phyloP scores from a whole-genome alignment of 225 moss, liverwort and hornwort species.

The Pseudoscleropodium purum region DNA sequence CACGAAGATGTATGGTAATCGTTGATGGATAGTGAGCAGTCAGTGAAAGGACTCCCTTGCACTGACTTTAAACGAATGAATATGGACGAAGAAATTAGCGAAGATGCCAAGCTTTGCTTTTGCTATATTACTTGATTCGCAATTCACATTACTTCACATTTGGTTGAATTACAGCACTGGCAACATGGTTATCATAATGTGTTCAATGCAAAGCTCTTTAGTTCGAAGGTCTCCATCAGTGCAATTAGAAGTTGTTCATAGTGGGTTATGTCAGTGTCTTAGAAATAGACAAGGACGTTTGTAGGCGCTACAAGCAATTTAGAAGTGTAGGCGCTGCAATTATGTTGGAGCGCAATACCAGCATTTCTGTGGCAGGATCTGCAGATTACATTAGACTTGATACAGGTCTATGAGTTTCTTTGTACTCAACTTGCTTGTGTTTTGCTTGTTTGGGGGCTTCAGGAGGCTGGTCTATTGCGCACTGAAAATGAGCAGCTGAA shows the following conservation, averaged over 20 bases:
- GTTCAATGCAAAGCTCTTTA: neutral
- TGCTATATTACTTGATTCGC: neutral
- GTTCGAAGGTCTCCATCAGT: neutral
- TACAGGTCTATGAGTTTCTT: neutral
- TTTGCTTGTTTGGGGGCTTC: neutral
- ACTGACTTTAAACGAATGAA: neutral
- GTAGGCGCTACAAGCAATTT: neutral
- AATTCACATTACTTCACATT: neutral
- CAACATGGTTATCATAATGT: neutral
- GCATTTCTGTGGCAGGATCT: neutral
- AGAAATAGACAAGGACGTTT: neutral
- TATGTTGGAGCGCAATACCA: neutral
- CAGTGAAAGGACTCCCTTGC: neutral
- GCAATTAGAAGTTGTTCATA: neutral
- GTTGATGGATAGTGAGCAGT: neutral
- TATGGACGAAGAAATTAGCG: neutral
- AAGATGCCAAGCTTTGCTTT: neutral
- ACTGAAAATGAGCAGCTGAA: conserved; percentile 52
- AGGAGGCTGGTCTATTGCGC: conserved; percentile 57
- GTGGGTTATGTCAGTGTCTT: neutral
- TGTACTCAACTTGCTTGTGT: neutral
- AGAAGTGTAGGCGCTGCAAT: neutral
- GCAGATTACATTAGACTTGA: neutral
- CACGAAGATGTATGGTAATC: neutral
- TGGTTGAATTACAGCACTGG: neutral